Base-by-base conservation (phyloP, 2,329 filamentous ascomycete genomes). In the Colletotrichum echinochloae region DNA sequence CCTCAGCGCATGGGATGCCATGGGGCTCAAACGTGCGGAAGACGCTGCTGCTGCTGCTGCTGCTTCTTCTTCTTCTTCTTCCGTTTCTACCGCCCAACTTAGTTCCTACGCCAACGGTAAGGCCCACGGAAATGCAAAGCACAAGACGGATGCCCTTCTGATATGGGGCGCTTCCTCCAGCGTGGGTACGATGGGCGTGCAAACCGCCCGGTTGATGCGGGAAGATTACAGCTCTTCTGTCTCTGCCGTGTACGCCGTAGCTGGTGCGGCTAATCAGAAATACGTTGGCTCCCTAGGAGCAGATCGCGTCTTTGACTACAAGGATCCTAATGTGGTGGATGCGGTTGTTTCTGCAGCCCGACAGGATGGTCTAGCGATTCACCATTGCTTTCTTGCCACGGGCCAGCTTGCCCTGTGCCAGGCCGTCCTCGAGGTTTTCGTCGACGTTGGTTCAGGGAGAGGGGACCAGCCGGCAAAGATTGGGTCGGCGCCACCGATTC, bases 141-240 rank as follows among this genome's bases (percentile, higher is more conserved):
- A 52, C 5, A 33, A 52, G 49, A 33, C 9, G 1, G 49, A 52
- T 7, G 49, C 49, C 9, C 28, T 52, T 1, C 8, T 52, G 5
- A n/a, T 52, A 5, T 52, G 49, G 49, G 49, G 49, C 5, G 49
- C 49, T n/a, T 52, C 49, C 8, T 62, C 60, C 3, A 62, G 46
- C 28, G 46, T 62, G 5, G 60, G 60, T 11, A 39, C 60, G 3
- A 62, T 62, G 60, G 60, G 60, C 20, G 60, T 62, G 68, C 68
- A 16, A 77, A 75, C 28, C 76, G 60, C 64, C 28, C 49, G 49
- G 16, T 20, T 28, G 49, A 16, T 52, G 49, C 49, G 49, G 26
- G 49, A 33, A 14, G 49, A 52, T 28, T 8, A 11, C 3, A 1
- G 33, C 28, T 33, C 28, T 52, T 12, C 49, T 12, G 16, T 52